Percentiles rank a stretch among this genome's conserved stretches.
Conservation (phyloP, 176 grass and related monocot species). For the Alopecurus myosuroides region DNA sequence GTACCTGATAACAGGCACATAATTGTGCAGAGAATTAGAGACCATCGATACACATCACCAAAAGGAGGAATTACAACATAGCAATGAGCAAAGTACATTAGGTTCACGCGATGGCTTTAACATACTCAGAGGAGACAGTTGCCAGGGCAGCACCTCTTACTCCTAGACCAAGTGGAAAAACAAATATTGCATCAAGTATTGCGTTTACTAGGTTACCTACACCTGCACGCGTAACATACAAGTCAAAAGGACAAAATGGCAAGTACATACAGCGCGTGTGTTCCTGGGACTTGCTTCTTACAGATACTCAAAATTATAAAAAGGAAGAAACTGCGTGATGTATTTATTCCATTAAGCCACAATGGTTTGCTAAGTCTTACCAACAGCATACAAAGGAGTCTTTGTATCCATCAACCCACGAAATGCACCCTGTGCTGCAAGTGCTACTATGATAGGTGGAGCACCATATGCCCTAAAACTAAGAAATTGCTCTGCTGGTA, state of each 20-base stretch:
- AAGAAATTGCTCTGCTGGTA: constrained; percentile 90
- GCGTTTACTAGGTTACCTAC: constrained; percentile 82
- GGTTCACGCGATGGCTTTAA: constrained; percentile 30
- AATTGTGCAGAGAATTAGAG: constrained; percentile 9
- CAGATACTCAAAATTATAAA: neutral
- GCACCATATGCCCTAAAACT: constrained; percentile 77
- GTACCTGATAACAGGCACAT: constrained; percentile 58
- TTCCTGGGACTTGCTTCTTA: neutral
- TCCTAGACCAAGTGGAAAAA: constrained; percentile 85
- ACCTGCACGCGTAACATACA: constrained; percentile 35
- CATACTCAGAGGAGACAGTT: constrained; percentile 90
- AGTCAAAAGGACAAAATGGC: neutral
- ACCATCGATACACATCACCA: neutral
- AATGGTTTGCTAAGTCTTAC: constrained; percentile 33
- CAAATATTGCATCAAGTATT: constrained; percentile 68
- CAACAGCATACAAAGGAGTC: constrained; percentile 86
- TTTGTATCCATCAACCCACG: constrained; percentile 94
- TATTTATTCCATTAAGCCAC: neutral
- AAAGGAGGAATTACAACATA: neutral
- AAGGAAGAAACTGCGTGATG: neutral
- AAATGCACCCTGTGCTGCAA: constrained; percentile 93
- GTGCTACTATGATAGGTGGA: constrained; percentile 86
- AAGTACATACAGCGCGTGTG: neutral
- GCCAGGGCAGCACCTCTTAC: constrained; percentile 91
- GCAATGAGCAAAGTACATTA: constrained; percentile 20